Evolutionary conservation across 495 filamentous ascomycete species (phyloP).

Genomic region (Penicillium odoratum): DNA sequence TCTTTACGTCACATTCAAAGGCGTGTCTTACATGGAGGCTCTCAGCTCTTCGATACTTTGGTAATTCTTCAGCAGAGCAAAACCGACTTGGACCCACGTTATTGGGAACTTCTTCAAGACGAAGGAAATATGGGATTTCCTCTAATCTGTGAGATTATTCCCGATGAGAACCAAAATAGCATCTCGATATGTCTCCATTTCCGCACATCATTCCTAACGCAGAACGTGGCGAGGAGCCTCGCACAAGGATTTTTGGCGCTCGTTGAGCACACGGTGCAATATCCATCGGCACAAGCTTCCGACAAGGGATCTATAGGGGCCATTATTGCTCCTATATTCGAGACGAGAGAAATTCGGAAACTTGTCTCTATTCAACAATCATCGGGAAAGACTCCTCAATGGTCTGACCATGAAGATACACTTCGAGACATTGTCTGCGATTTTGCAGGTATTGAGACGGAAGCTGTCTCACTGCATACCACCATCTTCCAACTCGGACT

Average conservation of each 20-base stretch:
- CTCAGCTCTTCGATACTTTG: slow-evolving; percentile 70
- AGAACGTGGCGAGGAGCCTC: slow-evolving; percentile 40
- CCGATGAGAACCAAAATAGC: slow-evolving; percentile 45
- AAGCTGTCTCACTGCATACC: slow-evolving; percentile 51
- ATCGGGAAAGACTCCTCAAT: slow-evolving; percentile 23
- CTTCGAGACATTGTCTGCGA: slow-evolving; percentile 58
- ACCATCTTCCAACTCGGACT: slow-evolving; percentile 50
- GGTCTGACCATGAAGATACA: slow-evolving; percentile 58
- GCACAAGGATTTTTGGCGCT: slow-evolving; percentile 47
- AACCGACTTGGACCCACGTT: slow-evolving; percentile 46
- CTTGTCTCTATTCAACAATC: not conserved
- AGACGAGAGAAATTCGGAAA: not conserved
- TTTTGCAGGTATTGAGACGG: slow-evolving; percentile 48
- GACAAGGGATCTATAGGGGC: slow-evolving; percentile 20
- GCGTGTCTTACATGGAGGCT: slow-evolving; percentile 49
- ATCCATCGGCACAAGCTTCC: slow-evolving; percentile 33
- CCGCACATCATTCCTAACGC: slow-evolving; percentile 39
- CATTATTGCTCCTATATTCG: slow-evolving; percentile 15
- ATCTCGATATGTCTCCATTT: slow-evolving; percentile 28
- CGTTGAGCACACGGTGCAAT: slow-evolving; percentile 41
- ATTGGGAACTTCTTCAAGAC: slow-evolving; percentile 70
- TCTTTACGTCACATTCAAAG: slow-evolving; percentile 55
- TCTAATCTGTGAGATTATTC: slow-evolving; percentile 67
- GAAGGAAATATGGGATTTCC: slow-evolving; percentile 75
- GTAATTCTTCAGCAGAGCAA: slow-evolving; percentile 66